phyloP scores from a whole-genome alignment of 2,329 filamentous ascomycete genomes.

The Pseudophaeomoniella oleicola region DNA sequence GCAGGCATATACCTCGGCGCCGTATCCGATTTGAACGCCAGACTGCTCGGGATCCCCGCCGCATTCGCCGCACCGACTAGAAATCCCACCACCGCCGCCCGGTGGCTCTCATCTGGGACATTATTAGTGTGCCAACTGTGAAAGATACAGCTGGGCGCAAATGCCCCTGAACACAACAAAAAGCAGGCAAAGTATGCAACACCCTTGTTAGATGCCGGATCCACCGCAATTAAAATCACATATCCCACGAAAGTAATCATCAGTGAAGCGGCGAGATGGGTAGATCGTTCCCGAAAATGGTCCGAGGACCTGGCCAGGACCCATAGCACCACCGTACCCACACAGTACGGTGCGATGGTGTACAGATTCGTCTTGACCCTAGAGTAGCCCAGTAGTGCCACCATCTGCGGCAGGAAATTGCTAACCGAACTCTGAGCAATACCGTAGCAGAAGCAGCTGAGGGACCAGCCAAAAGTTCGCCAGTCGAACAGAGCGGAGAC shows the following conservation, averaged over 20 bases:
- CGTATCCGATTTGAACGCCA: slow-evolving; percentile 51
- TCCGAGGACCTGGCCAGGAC: slow-evolving; percentile 60
- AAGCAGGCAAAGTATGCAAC: slow-evolving; percentile 67
- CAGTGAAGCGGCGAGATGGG: slow-evolving; percentile 62
- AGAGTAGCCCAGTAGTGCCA: slow-evolving; percentile 35
- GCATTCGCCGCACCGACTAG: slow-evolving; percentile 62
- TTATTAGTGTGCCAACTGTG: slow-evolving; percentile 71
- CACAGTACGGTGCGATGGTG: slow-evolving; percentile 66
- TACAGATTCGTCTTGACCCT: slow-evolving; percentile 62
- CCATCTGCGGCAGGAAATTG: slow-evolving; percentile 45
- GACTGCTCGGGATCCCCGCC: slow-evolving; percentile 57
- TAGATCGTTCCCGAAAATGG: slow-evolving; percentile 49
- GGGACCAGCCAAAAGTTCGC: slow-evolving; percentile 40
- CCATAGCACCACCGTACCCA: slow-evolving; percentile 57
- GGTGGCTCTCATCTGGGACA: slow-evolving; percentile 59
- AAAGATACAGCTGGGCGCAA: slow-evolving; percentile 56
- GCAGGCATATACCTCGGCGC: slow-evolving; percentile 54
- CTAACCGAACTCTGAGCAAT: slow-evolving; percentile 43
- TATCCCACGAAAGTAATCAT: slow-evolving; percentile 62
- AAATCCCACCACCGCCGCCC: slow-evolving; percentile 54
- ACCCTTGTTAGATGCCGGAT: slow-evolving; percentile 43
- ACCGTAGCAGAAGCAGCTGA: slow-evolving; percentile 44
- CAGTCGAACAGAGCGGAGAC: slow-evolving; percentile 38
- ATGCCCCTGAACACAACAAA: slow-evolving; percentile 73
- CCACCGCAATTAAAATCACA: slow-evolving; percentile 60